phyloP scores from a whole-genome alignment of 768 basidiomycete genomes.

The Boletus bicolor region DNA sequence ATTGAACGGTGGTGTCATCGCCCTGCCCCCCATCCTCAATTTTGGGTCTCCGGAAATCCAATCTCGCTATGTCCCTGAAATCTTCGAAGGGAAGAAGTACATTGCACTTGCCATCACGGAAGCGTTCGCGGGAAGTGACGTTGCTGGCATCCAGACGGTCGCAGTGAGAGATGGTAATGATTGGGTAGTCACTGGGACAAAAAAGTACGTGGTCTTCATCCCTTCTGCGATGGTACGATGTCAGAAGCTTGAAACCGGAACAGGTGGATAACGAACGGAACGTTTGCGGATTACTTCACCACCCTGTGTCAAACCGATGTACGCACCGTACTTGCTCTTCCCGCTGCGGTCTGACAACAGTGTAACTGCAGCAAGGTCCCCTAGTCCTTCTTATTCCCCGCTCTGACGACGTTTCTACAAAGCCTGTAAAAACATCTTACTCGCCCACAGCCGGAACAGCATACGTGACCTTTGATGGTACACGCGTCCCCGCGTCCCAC shows the following conservation, averaged over 20 bases:
- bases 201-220: constrained; percentile 57
- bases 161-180: constrained; percentile 82
- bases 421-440: constrained; percentile 89
- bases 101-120: constrained; percentile 91
- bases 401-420: constrained; percentile 72
- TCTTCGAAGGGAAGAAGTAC: constrained; percentile 76
- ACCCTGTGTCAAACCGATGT: constrained; percentile 74
- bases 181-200: constrained; percentile 90
- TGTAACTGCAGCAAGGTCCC: constrained; percentile 53
- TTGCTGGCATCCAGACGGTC: constrained; percentile 78
- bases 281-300: constrained; percentile 82
- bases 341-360: constrained; percentile 1
- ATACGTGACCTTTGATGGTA: constrained; percentile 76
- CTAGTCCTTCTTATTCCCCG: constrained; percentile 76
- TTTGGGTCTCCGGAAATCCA: constrained; percentile 76
- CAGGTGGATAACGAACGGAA: constrained; percentile 90
- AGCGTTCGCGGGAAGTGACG: constrained; percentile 89
- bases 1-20: constrained; percentile 78
- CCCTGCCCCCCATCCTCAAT: constrained; percentile 86
- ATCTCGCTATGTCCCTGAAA: constrained; percentile 66
- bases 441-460: constrained; percentile 90
- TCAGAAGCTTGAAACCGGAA: constrained; percentile 7
- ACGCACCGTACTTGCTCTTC: constrained; percentile 7
- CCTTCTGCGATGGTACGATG: neutral
- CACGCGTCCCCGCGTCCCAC: constrained; percentile 80